Percentiles rank a stretch among this genome's conserved stretches.
Conservation (phyloP, 2,329 filamentous ascomycete genomes). For the Cladorrhinum sp. region DNA sequence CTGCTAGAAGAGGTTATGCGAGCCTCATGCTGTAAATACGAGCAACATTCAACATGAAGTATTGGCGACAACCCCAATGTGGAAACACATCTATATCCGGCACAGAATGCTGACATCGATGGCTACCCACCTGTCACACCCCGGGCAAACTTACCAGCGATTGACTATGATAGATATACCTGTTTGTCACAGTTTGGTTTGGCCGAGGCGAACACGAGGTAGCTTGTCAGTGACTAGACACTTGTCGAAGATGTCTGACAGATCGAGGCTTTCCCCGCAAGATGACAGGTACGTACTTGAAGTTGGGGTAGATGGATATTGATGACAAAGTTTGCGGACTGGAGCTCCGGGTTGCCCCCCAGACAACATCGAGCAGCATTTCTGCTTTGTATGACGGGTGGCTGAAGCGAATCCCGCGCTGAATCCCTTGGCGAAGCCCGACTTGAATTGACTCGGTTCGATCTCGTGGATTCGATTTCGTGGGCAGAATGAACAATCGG, state of each 20-base stretch:
- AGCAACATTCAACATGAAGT: not conserved
- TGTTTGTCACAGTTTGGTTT: not conserved
- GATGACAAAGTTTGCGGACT: not conserved
- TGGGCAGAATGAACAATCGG: not conserved
- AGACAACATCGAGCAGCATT: not conserved
- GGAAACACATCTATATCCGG: not conserved
- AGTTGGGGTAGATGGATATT: not conserved
- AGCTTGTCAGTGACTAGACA: not conserved
- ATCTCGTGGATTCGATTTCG: not conserved
- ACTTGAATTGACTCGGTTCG: not conserved
- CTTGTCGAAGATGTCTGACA: not conserved
- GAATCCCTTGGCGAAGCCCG: not conserved
- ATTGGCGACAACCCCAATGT: not conserved
- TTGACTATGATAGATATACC: not conserved
- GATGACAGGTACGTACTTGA: not conserved
- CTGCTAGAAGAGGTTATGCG: not conserved
- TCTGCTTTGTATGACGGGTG: not conserved
- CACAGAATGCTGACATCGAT: not conserved
- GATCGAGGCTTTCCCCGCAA: not conserved
- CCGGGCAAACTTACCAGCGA: not conserved
- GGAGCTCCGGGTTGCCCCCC: not conserved
- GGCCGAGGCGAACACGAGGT: not conserved
- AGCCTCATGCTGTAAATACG: not conserved
- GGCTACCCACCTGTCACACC: not conserved
- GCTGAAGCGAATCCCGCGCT: conserved; percentile 2